Percentiles rank a stretch among this genome's conserved stretches.
Evolutionary conservation across 1,139 yeast genomes (phyloP).

Genomic region (Yamadazyma diddensiae): DNA sequence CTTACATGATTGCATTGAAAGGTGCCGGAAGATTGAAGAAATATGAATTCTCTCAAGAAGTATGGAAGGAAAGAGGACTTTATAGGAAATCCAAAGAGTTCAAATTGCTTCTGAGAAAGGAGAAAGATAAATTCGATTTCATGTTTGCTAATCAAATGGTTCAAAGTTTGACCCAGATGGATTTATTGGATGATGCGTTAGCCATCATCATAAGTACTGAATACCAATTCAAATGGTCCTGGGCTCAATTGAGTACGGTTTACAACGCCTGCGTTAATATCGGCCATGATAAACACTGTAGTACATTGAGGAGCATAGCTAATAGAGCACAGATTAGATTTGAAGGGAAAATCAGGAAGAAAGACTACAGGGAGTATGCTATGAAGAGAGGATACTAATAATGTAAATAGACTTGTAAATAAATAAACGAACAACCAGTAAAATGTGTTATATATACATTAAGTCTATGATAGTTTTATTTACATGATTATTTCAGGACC

Average conservation of each 20-base stretch:
- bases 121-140: constrained; percentile 56
- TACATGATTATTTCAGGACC: constrained; percentile 7
- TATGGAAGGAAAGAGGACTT: constrained; percentile 78
- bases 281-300: constrained; percentile 44
- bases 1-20: constrained; percentile 62
- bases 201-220: constrained; percentile 65
- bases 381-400: constrained; percentile 30
- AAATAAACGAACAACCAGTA: constrained; percentile 3
- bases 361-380: constrained; percentile 30
- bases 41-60: constrained; percentile 54
- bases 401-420: background rate
- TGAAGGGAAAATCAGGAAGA: constrained; percentile 39
- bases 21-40: constrained; percentile 60
- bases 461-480: constrained; percentile 1
- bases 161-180: constrained; percentile 46
- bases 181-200: constrained; percentile 65
- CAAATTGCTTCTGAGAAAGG: constrained; percentile 31
- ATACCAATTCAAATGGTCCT: constrained; percentile 71
- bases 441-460: constrained; percentile 15
- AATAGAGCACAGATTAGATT: constrained; percentile 31
- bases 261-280: constrained; percentile 45
- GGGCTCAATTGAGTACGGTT: constrained; percentile 50
- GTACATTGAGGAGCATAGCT: constrained; percentile 36
- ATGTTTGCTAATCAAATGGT: constrained; percentile 68
- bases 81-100: constrained; percentile 58